Conservation (phyloP, 495 filamentous ascomycete genomes). For the Penicillium diatomitis region DNA sequence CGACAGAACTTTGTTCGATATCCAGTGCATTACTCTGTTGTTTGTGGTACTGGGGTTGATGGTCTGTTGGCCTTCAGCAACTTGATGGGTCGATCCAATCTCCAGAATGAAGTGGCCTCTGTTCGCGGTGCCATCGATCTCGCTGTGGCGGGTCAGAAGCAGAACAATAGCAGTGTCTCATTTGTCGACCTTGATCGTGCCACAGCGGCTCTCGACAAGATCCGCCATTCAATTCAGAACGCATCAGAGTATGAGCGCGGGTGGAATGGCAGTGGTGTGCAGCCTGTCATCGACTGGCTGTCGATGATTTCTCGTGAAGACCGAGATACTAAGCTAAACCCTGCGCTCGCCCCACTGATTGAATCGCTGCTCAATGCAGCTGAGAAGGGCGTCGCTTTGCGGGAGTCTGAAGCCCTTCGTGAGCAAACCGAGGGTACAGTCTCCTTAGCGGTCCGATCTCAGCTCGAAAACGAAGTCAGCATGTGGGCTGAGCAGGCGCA, state of each 20-base stretch:
- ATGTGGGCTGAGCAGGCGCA: constrained; percentile 74
- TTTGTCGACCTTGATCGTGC: constrained; percentile 48
- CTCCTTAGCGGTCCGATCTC: constrained; percentile 31
- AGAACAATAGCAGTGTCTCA: constrained; percentile 20
- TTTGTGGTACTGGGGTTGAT: constrained; percentile 61
- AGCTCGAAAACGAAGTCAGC: constrained; percentile 49
- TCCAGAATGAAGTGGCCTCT: constrained; percentile 30
- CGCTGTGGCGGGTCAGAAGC: constrained; percentile 23
- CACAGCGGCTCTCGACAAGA: constrained; percentile 48
- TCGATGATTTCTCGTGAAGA: constrained; percentile 35
- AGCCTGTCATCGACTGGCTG: constrained; percentile 60
- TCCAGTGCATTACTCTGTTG: constrained; percentile 74
- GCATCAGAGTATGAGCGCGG: constrained; percentile 59
- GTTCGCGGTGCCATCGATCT: constrained; percentile 50
- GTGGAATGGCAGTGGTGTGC: constrained; percentile 64
- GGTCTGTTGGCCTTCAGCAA: constrained; percentile 43
- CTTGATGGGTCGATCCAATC: constrained; percentile 26
- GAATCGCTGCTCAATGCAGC: constrained; percentile 54
- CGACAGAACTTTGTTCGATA: constrained; percentile 58
- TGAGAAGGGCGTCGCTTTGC: constrained; percentile 40
- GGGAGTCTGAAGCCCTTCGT: constrained; percentile 35
- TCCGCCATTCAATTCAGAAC: constrained; percentile 59
- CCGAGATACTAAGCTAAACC: constrained; percentile 41
- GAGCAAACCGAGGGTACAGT: constrained; percentile 26
- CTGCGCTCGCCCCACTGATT: constrained; percentile 55